Evolutionary conservation across 2,329 filamentous ascomycete species (phyloP), one percentile per base, ranked within the genome.

Genomic region (Fusarium miscanthi): DNA sequence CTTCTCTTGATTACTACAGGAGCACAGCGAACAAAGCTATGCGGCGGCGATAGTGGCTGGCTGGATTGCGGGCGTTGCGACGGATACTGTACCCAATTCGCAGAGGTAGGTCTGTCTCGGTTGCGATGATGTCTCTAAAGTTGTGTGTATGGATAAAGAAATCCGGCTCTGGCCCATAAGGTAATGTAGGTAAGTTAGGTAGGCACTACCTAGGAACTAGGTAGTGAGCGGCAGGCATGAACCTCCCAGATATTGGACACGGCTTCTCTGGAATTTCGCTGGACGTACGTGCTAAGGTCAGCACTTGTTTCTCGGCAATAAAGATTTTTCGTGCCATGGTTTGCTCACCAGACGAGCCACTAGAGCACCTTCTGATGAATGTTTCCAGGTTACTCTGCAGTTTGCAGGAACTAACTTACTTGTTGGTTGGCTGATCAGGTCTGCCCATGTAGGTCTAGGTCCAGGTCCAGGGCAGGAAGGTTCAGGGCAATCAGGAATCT

Each of bases 81-180:
- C 56, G 49, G 63, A 68, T 45, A 56, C 42, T 41, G 63, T 65
- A 42, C 51, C 60, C 38, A 58, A 49, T 37, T 46, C 56, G 45
- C 25, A 53, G 30, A 43, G 27, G 25, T 42, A 52, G 17, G 41
- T 42, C 56, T 62, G 54, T 41, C 51, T 42, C 33, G 31, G 66
- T 25, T 38, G 25, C 14, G 49, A 49, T 49, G 37, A 67, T 62
- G 63, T 67, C 51, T 68, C 31, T 63, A 35, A 57, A 43, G 43
- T 31, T 67, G 23, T 51, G 35, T 59, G 43, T 42, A 43, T 57
- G 52, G 59, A 49, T 42, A 64, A 64, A 19, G 52, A 51, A 38
- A 68, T 56, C 68, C 57, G 69, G 37, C 38, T 53, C 42, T 70
- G 60, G 66, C 53, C 46, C 49, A 33, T 35, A 63, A 70, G 63